Evolutionary conservation across 768 basidiomycete species (phyloP).

Genomic region (Chalciporus sphaerocephalus): DNA sequence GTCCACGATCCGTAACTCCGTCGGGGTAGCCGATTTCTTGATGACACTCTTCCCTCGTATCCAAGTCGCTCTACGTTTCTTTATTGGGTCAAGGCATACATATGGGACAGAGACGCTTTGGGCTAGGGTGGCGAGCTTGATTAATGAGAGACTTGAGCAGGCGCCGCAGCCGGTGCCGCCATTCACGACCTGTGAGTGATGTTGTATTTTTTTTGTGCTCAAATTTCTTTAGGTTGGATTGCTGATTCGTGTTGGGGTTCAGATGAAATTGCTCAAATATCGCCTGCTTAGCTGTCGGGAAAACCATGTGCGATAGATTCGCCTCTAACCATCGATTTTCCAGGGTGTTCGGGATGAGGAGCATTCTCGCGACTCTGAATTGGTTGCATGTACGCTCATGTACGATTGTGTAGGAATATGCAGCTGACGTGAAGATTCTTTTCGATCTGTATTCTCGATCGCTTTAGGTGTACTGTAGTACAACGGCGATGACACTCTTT

Average conservation of each 20-base stretch:
- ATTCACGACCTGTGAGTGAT: not conserved
- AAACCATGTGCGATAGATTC: too few species aligned
- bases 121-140: slow-evolving; percentile 17
- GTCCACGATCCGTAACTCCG: slow-evolving; percentile 20
- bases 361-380: too few species aligned
- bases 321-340: too few species aligned
- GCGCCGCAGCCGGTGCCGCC: not conserved
- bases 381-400: too few species aligned
- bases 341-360: too few species aligned
- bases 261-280: not conserved
- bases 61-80: slow-evolving; percentile 5
- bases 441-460: too few species aligned
- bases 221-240: not conserved
- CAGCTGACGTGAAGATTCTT: too few species aligned
- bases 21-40: slow-evolving; percentile 16
- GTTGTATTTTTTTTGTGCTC: not conserved
- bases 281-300: too few species aligned
- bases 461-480: too few species aligned
- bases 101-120: slow-evolving; percentile 17
- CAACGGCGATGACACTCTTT: too few species aligned
- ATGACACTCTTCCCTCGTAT: slow-evolving; percentile 9
- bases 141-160: slow-evolving; percentile 15
- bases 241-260: not conserved
- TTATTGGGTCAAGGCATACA: slow-evolving; percentile 5
- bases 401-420: too few species aligned